Evolutionary conservation across 257 asterid species (phyloP).

Genomic region (Plectranthus barbatus): DNA sequence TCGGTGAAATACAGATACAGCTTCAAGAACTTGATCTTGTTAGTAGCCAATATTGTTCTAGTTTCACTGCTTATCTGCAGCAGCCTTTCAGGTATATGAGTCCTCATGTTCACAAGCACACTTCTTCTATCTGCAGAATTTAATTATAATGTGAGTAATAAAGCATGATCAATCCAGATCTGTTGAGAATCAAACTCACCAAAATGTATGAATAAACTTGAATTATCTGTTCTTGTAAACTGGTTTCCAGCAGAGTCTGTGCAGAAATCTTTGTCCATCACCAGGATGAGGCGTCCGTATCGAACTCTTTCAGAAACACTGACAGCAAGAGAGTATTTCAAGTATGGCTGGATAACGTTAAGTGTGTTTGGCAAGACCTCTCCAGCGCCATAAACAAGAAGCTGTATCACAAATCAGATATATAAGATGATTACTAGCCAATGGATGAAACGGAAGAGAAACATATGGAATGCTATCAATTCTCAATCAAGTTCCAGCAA

Average conservation of each 20-base stretch:
- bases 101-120: constrained; percentile 59
- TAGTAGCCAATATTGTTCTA: constrained; percentile 72
- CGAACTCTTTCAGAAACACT: constrained; percentile 45
- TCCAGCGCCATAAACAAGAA: constrained; percentile 82
- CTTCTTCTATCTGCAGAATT: constrained; percentile 74
- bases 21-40: constrained; percentile 48
- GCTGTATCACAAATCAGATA: constrained; percentile 38
- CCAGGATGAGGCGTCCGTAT: constrained; percentile 55
- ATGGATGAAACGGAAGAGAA: too few species aligned
- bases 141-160: neutral
- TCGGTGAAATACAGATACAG: constrained; percentile 65
- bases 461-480: too few species aligned
- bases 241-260: constrained; percentile 78
- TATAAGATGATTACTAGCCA: too few species aligned
- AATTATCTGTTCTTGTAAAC: constrained; percentile 62
- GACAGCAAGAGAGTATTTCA: constrained; percentile 53
- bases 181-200: constrained; percentile 40
- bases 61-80: constrained; percentile 56
- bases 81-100: constrained; percentile 67
- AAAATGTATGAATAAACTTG: constrained; percentile 57
- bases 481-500: too few species aligned
- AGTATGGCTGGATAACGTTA: constrained; percentile 39
- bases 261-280: constrained; percentile 71
- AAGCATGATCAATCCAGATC: too few species aligned
- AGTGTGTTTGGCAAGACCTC: constrained; percentile 60